Evolutionary conservation across 345 rosid species (phyloP), one percentile per base, ranked within the genome.

Genomic region (Eucalyptus tenuipes): DNA sequence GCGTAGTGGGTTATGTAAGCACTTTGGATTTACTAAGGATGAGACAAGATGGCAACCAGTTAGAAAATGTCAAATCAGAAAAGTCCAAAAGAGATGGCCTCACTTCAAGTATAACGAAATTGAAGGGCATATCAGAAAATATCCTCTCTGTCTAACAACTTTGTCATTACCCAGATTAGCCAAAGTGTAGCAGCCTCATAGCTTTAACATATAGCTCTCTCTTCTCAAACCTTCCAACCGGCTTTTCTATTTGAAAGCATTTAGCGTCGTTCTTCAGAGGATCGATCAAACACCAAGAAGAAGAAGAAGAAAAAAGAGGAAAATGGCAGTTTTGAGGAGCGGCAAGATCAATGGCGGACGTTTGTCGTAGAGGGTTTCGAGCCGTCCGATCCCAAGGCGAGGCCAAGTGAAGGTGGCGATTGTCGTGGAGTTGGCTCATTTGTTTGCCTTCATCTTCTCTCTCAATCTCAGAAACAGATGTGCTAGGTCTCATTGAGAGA

Each of bases 381-480:
- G n/a, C n/a, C n/a, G n/a, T n/a, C n/a, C n/a, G n/a, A n/a, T n/a
- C n/a, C n/a, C n/a, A n/a, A n/a, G n/a, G n/a, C n/a, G n/a, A n/a
- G n/a, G n/a, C n/a, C n/a, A n/a, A n/a, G n/a, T n/a, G n/a, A n/a
- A n/a, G n/a, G n/a, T n/a, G n/a, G n/a, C n/a, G n/a, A n/a, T n/a
- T n/a, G n/a, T n/a, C n/a, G n/a, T n/a, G 92, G 49, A 90, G 89
- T 84, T 95, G 88, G 95, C 94, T 87, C 93, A 93, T 71, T 85
- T 94, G 50, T 87, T 96, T 81, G 95, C 95, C 90, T 94, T n/a
- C n/a, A n/a, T n/a, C n/a, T n/a, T n/a, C n/a, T n/a, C n/a, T n/a
- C n/a, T n/a, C n/a, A n/a, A n/a, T n/a, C n/a, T n/a, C n/a, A n/a
- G n/a, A n/a, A n/a, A n/a, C n/a, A n/a, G n/a, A n/a, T n/a, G n/a